Evolutionary conservation across 139 green algal genomes (phyloP).

Genomic region (Diplosphaera chodatii): DNA sequence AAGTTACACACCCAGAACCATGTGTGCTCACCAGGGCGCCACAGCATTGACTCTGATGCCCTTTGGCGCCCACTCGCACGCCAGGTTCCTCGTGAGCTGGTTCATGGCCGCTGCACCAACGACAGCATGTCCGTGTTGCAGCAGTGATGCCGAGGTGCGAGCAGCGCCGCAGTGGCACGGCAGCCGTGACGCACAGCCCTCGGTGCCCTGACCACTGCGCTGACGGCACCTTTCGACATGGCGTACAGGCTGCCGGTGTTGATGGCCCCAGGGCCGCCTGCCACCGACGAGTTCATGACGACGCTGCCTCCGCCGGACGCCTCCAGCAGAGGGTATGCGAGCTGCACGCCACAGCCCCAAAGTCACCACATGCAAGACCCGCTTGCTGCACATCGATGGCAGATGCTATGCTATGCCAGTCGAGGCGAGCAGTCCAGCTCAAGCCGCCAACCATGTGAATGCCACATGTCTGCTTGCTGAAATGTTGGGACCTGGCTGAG

Average conservation of each 20-base stretch:
- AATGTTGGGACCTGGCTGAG: conserved; percentile 48
- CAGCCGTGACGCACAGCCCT: too few species aligned
- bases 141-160: too few species aligned
- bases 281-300: conserved; percentile 81
- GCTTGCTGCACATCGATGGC: too few species aligned
- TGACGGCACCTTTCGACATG: conserved; percentile 70
- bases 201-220: too few species aligned
- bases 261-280: conserved; percentile 73
- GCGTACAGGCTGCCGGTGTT: conserved; percentile 67
- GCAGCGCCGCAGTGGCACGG: too few species aligned
- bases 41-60: conserved; percentile 80
- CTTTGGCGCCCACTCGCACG: conserved; percentile 81
- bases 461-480: too few species aligned
- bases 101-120: conserved; percentile 72
- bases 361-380: too few species aligned
- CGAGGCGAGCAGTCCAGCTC: too few species aligned
- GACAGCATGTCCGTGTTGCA: neutral
- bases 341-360: conserved; percentile 13
- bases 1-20: too few species aligned
- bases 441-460: too few species aligned
- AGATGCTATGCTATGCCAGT: too few species aligned
- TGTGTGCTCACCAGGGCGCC: too few species aligned
- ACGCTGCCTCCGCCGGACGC: conserved; percentile 33
- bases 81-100: conserved; percentile 75
- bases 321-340: conserved; percentile 39